These are phyloP conservation scores for Ambrosiella beaveri DNA, from an alignment of 2,329 filamentous ascomycete genomes.

Conservation along the genomic window DNA sequence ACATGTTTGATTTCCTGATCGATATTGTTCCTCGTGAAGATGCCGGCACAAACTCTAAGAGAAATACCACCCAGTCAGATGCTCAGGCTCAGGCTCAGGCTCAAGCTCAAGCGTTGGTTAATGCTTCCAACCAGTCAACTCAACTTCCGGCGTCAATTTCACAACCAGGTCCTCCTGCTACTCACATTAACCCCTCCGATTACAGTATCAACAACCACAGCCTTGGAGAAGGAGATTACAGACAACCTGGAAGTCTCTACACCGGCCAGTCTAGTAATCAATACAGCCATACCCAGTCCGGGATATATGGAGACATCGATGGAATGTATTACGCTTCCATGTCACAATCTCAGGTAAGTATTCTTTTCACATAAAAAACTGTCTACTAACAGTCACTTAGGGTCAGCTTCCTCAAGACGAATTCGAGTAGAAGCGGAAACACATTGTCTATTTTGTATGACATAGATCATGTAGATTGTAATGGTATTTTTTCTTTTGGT, in stretches of 20 bases:
- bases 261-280: slow-evolving; percentile 55
- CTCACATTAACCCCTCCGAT: slow-evolving; percentile 39
- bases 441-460: no score
- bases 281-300: slow-evolving; percentile 61
- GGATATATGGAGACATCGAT: slow-evolving; percentile 68
- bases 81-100: slow-evolving; percentile 14
- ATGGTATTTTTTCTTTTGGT: neutral
- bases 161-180: slow-evolving; percentile 33
- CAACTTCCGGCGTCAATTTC: slow-evolving; percentile 1
- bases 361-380: neutral
- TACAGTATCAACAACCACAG: slow-evolving; percentile 46
- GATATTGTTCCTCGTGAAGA: slow-evolving; percentile 97
- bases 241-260: slow-evolving; percentile 59
- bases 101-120: slow-evolving; percentile 3
- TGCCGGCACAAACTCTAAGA: slow-evolving; percentile 68
- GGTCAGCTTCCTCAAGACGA: slow-evolving; percentile 29
- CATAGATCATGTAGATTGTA: neutral
- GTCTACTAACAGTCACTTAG: slow-evolving; percentile 16
- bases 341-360: slow-evolving; percentile 61
- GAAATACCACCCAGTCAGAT: slow-evolving; percentile 37
- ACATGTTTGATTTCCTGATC: slow-evolving; percentile 99
- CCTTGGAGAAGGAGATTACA: slow-evolving; percentile 61
- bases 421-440: slow-evolving; percentile 22
- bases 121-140: neutral
- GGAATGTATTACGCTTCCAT: slow-evolving; percentile 78